Conservation (phyloP, 129 eudicot genomes). For the Lactuca saligna region DNA sequence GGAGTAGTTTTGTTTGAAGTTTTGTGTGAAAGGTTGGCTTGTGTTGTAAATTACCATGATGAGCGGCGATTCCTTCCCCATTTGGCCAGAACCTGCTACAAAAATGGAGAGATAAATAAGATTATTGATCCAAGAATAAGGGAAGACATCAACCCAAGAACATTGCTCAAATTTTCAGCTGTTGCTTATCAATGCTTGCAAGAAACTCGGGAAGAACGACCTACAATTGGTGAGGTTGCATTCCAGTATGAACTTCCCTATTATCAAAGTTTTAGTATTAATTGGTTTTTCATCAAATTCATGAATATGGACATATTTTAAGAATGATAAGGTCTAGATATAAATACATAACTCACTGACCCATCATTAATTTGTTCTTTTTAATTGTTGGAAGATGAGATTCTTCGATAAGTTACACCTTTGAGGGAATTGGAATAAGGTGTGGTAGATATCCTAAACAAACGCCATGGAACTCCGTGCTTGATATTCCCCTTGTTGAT, state of each 20-base stretch:
- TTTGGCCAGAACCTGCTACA: background rate
- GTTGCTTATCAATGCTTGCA: conserved; percentile 10
- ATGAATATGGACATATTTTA: too few species aligned
- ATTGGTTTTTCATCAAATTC: too few species aligned
- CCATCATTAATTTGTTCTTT: too few species aligned
- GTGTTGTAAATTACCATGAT: background rate
- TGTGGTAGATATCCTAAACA: too few species aligned
- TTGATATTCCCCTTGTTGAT: too few species aligned
- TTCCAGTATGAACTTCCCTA: background rate
- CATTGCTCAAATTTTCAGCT: background rate
- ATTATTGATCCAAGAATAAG: background rate
- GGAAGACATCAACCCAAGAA: background rate
- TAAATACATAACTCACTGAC: too few species aligned
- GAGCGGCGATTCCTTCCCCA: background rate
- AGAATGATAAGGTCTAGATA: too few species aligned
- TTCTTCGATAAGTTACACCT: too few species aligned
- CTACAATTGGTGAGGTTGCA: background rate
- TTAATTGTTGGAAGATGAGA: too few species aligned
- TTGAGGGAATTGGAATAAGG: too few species aligned
- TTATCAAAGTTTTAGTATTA: background rate
- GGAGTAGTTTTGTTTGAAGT: conserved; percentile 1
- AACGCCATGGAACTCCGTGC: too few species aligned
- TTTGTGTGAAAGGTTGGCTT: background rate
- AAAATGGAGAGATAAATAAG: background rate
- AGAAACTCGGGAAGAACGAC: conserved; percentile 3